phyloP scores from a whole-genome alignment of 257 asterid genomes.

The Ehretia macrophylla region DNA sequence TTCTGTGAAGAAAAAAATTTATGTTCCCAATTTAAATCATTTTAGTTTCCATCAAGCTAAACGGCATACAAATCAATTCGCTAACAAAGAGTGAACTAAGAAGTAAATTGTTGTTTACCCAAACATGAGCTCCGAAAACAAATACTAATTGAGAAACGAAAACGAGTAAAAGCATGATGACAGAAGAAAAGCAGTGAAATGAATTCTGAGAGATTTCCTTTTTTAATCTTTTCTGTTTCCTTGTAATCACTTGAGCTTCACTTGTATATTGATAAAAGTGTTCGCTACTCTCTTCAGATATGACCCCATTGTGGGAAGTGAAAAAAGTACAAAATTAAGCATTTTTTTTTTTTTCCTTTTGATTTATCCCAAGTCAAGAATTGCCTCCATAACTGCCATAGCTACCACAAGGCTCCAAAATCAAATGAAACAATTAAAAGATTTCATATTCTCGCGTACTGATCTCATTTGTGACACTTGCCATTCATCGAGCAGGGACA shows the following conservation, averaged over 20 bases:
- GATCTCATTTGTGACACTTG: too few species aligned
- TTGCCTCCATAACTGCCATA: too few species aligned
- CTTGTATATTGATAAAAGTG: too few species aligned
- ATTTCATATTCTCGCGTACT: background rate
- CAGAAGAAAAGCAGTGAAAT: background rate
- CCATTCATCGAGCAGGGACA: too few species aligned
- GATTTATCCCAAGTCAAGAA: background rate
- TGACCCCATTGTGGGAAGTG: too few species aligned
- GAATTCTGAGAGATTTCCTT: too few species aligned
- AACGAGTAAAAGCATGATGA: background rate
- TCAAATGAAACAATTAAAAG: background rate
- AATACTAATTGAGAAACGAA: background rate
- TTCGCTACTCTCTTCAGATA: too few species aligned
- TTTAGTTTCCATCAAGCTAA: background rate
- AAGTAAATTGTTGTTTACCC: background rate
- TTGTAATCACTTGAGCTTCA: too few species aligned
- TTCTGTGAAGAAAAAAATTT: too few species aligned
- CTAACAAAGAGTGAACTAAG: background rate
- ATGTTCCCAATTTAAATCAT: background rate
- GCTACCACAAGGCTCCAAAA: too few species aligned
- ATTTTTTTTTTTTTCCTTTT: too few species aligned
- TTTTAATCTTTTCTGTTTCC: too few species aligned
- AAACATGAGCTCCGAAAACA: conserved; percentile 9
- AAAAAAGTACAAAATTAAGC: background rate
- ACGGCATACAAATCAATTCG: background rate